phyloP scores from a whole-genome alignment of 2,329 filamentous ascomycete species.

The Colletotrichum destructivum region DNA sequence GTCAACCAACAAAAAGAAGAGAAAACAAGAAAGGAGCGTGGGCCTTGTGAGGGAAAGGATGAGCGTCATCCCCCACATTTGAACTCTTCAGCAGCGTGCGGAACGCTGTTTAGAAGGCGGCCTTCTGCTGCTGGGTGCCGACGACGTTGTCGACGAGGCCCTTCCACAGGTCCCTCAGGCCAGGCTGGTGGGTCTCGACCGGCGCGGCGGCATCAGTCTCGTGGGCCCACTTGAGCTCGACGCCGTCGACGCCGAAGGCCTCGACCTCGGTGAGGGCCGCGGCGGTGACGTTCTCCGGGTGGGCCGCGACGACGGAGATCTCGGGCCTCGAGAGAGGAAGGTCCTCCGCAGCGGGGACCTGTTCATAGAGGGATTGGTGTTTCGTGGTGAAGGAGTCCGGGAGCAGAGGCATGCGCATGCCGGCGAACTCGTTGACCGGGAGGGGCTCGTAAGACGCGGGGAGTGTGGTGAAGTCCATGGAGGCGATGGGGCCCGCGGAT shows the following conservation, averaged over 20 bases:
- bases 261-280: constrained; percentile 71
- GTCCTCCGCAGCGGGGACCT: constrained; percentile 51
- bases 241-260: constrained; percentile 69
- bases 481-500: constrained; percentile 50
- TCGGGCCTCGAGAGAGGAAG: constrained; percentile 57
- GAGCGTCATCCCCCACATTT: background rate
- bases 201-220: constrained; percentile 49
- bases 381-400: constrained; percentile 70
- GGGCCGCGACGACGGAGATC: constrained; percentile 70
- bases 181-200: constrained; percentile 51
- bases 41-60: background rate
- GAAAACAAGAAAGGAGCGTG: background rate
- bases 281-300: constrained; percentile 68
- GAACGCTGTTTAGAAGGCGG: constrained; percentile 12
- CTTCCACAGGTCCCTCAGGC: constrained; percentile 69
- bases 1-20: background rate
- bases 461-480: constrained; percentile 69
- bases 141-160: constrained; percentile 68
- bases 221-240: constrained; percentile 69
- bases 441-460: constrained; percentile 59
- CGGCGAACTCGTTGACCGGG: constrained; percentile 52
- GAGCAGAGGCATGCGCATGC: constrained; percentile 71
- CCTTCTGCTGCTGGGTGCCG: constrained; percentile 41
- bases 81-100: background rate
- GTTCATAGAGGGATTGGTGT: constrained; percentile 57